Evolutionary conservation across 345 rosid species (phyloP).

Genomic region (Populus davidiana): DNA sequence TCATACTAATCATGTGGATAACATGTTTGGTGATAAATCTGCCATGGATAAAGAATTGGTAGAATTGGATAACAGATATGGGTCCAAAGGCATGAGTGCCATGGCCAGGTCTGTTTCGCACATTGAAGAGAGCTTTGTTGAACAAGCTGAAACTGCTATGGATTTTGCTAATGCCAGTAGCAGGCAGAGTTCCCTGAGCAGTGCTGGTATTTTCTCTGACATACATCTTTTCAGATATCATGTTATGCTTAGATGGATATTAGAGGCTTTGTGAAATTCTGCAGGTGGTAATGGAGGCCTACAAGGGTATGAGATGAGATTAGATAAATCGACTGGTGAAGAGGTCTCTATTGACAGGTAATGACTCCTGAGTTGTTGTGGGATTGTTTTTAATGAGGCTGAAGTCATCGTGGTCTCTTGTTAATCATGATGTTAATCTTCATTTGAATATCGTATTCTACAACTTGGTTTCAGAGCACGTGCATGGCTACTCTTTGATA

Average conservation of each 20-base stretch:
- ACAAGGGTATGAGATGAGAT: conserved; percentile 32
- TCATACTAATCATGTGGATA: conserved; percentile 16
- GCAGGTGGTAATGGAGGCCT: conserved; percentile 41
- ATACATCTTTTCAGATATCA: background rate
- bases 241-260: background rate
- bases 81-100: conserved; percentile 25
- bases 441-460: background rate
- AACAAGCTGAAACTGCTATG: conserved; percentile 33
- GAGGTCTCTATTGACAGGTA: conserved; percentile 46
- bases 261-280: conserved; percentile 11
- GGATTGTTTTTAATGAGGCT: background rate
- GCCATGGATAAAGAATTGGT: conserved; percentile 26
- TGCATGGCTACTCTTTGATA: background rate
- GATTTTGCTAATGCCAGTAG: conserved; percentile 27
- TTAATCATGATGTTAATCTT: background rate
- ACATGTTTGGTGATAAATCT: conserved; percentile 27
- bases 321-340: conserved; percentile 39
- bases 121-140: conserved; percentile 34
- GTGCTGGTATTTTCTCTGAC: conserved; percentile 31
- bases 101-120: conserved; percentile 28
- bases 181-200: conserved; percentile 30
- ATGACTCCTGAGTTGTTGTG: background rate
- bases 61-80: conserved; percentile 31
- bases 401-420: background rate
- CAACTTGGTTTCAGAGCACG: background rate